Evolutionary conservation across 1,139 yeast genomes (phyloP).

Genomic region (Barnettozyma hawaiiensis): DNA sequence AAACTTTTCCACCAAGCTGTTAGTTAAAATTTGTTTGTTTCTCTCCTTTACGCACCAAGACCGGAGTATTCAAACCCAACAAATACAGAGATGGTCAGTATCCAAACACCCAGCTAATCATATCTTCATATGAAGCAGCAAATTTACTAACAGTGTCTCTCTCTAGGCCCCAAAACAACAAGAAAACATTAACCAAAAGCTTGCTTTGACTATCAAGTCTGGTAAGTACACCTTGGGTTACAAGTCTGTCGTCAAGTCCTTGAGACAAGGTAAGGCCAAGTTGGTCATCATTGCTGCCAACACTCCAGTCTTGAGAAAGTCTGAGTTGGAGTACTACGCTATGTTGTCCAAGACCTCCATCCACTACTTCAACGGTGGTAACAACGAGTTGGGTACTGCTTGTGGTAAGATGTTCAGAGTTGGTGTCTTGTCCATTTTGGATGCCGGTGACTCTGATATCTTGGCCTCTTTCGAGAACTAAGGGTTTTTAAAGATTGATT

Average conservation of each 20-base stretch:
- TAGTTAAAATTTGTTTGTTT: too few species aligned
- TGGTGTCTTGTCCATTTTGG: constrained; percentile 92
- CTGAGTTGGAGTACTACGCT: constrained; percentile 99
- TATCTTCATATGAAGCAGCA: background rate
- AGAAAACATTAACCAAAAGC: constrained; percentile 97
- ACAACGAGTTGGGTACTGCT: constrained; percentile 99
- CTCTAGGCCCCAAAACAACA: constrained; percentile 90
- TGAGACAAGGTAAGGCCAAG: constrained; percentile 99
- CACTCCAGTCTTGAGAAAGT: constrained; percentile 99
- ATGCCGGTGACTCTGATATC: constrained; percentile 99
- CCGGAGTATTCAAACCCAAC: constrained; percentile 77
- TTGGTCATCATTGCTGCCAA: constrained; percentile 96
- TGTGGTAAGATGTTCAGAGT: constrained; percentile 99
- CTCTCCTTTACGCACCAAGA: constrained; percentile 36
- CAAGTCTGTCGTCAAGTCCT: constrained; percentile 97
- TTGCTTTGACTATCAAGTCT: constrained; percentile 96
- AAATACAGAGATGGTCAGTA: constrained; percentile 96
- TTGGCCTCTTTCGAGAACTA: constrained; percentile 35
- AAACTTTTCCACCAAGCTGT: too few species aligned
- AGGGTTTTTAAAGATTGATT: background rate
- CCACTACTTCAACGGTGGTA: constrained; percentile 98
- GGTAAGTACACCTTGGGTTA: constrained; percentile 99
- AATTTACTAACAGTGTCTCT: constrained; percentile 31
- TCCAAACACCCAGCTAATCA: constrained; percentile 2
- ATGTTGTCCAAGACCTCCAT: constrained; percentile 98